Evolutionary conservation across 1,284 basidiomycete species (phyloP).

Genomic region (Ustilago shanxiensis): DNA sequence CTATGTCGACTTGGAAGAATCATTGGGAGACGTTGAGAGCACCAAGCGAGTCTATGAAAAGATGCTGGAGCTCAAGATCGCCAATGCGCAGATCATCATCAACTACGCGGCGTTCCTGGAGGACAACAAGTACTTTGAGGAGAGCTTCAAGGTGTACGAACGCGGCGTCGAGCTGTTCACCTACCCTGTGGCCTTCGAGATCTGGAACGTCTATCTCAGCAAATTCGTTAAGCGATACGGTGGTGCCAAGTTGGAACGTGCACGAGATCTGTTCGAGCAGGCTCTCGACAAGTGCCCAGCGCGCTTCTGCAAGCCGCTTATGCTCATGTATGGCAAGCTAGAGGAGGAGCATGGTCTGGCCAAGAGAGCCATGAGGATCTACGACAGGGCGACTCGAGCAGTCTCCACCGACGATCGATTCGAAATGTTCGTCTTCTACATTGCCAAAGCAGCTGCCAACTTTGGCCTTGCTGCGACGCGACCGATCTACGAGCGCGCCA

Average conservation of each 20-base stretch:
- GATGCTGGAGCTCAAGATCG: conserved; percentile 95
- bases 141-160: conserved; percentile 99
- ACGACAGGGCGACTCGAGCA: conserved; percentile 88
- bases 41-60: conserved; percentile 95
- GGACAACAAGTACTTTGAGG: conserved; percentile 97
- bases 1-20: conserved; percentile 97
- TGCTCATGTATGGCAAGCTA: conserved; percentile 92
- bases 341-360: conserved; percentile 96
- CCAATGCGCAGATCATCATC: conserved; percentile 93
- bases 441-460: conserved; percentile 92
- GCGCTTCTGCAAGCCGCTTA: conserved; percentile 93
- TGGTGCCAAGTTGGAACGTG: conserved; percentile 91
- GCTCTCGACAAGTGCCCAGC: conserved; percentile 94
- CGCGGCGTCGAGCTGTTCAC: conserved; percentile 97
- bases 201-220: conserved; percentile 98
- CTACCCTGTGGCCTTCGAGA: conserved; percentile 96
- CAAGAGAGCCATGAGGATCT: conserved; percentile 95
- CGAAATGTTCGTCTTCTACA: conserved; percentile 97
- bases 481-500: conserved; percentile 95
- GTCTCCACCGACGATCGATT: conserved; percentile 93
- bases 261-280: conserved; percentile 97
- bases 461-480: conserved; percentile 96
- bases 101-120: conserved; percentile 98
- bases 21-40: conserved; percentile 90
- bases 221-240: conserved; percentile 98